A percentile compares a stretch with the other conserved stretches of the same genome.
Conservation (phyloP, 1,284 basidiomycete species). For the Irpex rosettiformis region DNA sequence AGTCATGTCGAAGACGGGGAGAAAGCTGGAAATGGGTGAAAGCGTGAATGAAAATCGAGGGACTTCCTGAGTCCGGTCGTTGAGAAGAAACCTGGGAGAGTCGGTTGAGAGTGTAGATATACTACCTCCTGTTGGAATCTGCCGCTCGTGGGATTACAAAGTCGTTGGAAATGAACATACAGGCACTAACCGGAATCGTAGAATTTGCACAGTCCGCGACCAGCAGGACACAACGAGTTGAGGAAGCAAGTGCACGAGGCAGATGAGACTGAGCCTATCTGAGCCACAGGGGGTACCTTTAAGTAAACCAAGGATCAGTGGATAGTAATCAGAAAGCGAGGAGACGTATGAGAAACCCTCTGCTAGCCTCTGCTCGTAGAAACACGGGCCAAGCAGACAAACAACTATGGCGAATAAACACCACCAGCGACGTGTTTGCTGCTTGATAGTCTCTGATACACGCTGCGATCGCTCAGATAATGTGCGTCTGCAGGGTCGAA, state of each 20-base stretch:
- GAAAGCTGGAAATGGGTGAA: background rate
- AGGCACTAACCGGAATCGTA: background rate
- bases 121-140: background rate
- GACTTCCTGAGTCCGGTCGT: constrained; percentile 20
- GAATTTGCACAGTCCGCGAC: background rate
- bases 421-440: background rate
- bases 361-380: too few species aligned
- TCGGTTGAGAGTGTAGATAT: constrained; percentile 1
- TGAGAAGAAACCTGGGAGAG: background rate
- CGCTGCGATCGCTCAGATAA: constrained; percentile 2
- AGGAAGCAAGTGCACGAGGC: background rate
- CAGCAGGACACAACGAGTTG: constrained; percentile 1
- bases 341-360: too few species aligned
- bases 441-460: background rate
- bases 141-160: background rate
- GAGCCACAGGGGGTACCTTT: background rate
- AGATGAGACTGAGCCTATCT: background rate
- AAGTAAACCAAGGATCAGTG: too few species aligned
- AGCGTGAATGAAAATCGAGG: background rate
- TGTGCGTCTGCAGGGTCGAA: background rate
- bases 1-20: constrained; percentile 10
- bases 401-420: background rate
- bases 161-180: background rate
- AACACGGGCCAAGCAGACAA: background rate
- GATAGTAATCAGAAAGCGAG: too few species aligned